Percentiles rank a stretch among this genome's conserved stretches.
Evolutionary conservation across 768 basidiomycete genomes (phyloP).

Genomic region (Hortiboletus flavorubellus): DNA sequence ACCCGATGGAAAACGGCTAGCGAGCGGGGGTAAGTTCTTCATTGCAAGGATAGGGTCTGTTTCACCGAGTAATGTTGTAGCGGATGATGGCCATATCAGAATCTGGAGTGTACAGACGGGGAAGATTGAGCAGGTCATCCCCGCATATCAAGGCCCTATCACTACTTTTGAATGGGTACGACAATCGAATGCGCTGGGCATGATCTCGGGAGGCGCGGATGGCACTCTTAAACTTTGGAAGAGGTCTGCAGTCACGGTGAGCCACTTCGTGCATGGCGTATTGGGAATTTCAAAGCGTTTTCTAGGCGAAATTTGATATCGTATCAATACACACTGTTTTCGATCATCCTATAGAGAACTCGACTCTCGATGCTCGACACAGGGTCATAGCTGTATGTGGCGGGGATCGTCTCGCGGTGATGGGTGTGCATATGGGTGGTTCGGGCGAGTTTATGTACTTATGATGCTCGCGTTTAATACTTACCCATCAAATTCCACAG

Average conservation of each 20-base stretch:
- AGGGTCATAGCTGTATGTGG: neutral
- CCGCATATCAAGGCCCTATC: neutral
- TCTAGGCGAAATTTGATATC: neutral
- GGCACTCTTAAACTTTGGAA: too few species aligned
- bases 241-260: neutral
- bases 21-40: neutral
- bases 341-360: neutral
- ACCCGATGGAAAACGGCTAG: neutral
- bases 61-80: neutral
- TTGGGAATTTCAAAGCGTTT: too few species aligned
- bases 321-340: neutral
- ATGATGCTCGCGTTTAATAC: too few species aligned
- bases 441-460: too few species aligned
- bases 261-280: too few species aligned
- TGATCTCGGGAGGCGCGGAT: too few species aligned
- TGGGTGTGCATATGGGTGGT: too few species aligned
- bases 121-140: neutral
- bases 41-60: neutral
- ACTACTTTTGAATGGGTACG: neutral
- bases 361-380: too few species aligned
- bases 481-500: neutral
- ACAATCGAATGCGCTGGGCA: neutral
- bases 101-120: neutral
- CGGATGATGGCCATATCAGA: neutral
- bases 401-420: too few species aligned